Base-by-base conservation (phyloP, 2,329 filamentous ascomycete genomes). In the Neopestalotiopsis rosae region DNA sequence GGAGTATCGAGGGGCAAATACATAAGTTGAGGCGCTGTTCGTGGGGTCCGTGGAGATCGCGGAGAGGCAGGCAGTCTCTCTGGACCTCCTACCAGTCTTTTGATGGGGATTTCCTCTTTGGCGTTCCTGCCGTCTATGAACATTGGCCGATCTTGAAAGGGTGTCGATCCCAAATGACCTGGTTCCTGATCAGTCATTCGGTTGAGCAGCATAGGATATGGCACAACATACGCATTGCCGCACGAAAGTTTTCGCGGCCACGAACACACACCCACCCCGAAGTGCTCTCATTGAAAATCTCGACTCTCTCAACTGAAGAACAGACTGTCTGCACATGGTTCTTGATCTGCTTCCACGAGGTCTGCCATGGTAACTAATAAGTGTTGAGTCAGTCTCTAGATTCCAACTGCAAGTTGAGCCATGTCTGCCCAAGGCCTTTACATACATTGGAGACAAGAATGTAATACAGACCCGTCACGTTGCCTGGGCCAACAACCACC, bases 331-430 rank as follows among this genome's bases (percentile, higher is more conserved):
- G 77, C 32, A 85, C 79, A 77, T 84, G 85, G 68, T 84, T 82
- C 73, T 85, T 87, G 17, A 88, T 74, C 52, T 85, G 77, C 69
- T 83, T 80, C 84, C 85, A 86, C 42, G 81, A 81, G 17, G 83
- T 83, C 45, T 80, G 78, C 73, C 84, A 85, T 1, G 84, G 82
- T 65, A 88, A 76, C 86, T 87, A 71, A n/a, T 28, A 40, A 67
- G 59, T 66, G 66, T 76, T 61, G 17, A 45, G 13, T 67, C 32
- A 67, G 65, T 59, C 32, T 62, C 24, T 56, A 5, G 10, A 12
- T 59, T 10, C 45, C 28, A n/a, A n/a, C n/a, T n/a, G n/a, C n/a
- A n/a, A n/a, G 58, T 38, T 34, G 32, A 34, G 32, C 65, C 56
- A 59, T 12, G n/a, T 61, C 10, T 64, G 62, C 69, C 65, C 65